A percentile compares a stretch with the other conserved stretches of the same genome.
Evolutionary conservation across 2,329 filamentous ascomycete species (phyloP).

Genomic region (Chrysoporthe puriensis): DNA sequence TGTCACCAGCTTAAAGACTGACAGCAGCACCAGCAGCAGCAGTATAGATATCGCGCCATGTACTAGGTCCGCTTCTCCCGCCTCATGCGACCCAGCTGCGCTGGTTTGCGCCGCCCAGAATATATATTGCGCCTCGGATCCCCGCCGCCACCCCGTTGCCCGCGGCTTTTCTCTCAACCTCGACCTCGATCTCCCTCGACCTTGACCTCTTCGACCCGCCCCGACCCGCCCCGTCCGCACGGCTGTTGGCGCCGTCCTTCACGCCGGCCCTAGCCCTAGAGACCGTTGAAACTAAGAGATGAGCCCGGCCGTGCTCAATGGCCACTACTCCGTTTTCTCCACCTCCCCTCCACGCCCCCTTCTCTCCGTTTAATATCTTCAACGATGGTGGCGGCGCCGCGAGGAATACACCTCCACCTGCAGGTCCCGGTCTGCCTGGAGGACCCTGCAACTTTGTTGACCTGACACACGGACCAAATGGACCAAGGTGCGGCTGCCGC

Average conservation of each 20-base stretch:
- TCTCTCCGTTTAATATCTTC: slow-evolving; percentile 58
- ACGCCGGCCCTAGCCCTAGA: slow-evolving; percentile 29
- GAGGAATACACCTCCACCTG: slow-evolving; percentile 29
- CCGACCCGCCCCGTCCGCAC: slow-evolving; percentile 7
- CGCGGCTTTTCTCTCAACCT: slow-evolving; percentile 28
- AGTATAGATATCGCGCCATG: slow-evolving; percentile 36
- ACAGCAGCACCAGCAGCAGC: slow-evolving; percentile 18
- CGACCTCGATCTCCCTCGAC: slow-evolving; percentile 25
- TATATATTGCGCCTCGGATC: slow-evolving; percentile 23
- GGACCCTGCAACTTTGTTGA: slow-evolving; percentile 64
- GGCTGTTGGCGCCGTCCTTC: slow-evolving; percentile 16
- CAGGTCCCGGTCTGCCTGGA: slow-evolving; percentile 45
- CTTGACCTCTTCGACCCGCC: slow-evolving; percentile 12
- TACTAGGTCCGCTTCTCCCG: slow-evolving; percentile 35
- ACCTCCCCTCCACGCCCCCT: slow-evolving; percentile 43
- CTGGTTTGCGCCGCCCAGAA: slow-evolving; percentile 37
- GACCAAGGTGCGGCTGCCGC: slow-evolving; percentile 61
- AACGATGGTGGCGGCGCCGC: slow-evolving; percentile 46
- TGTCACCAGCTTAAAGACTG: slow-evolving; percentile 16
- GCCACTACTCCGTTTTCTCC: slow-evolving; percentile 54
- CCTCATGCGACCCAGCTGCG: slow-evolving; percentile 41
- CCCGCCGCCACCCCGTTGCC: background rate
- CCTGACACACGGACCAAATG: slow-evolving; percentile 54
- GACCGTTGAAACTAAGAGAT: slow-evolving; percentile 37
- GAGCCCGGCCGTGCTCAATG: slow-evolving; percentile 49